These are phyloP conservation scores for Pontederia paniculata DNA, from an alignment of 176 grass and related monocot species.

Conservation along the genomic window DNA sequence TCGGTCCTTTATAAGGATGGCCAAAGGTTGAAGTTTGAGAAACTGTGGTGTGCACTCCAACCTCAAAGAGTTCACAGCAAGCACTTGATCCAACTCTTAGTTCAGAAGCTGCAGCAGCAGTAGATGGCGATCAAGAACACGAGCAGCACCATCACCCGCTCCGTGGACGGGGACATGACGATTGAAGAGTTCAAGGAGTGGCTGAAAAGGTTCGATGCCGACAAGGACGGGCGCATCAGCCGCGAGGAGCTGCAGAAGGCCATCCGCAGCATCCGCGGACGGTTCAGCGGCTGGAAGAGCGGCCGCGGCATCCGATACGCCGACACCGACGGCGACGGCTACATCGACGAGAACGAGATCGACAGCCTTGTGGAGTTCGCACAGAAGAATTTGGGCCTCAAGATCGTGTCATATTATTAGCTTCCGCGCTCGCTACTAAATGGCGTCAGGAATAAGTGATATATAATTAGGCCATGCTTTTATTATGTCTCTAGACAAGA, in stretches of 20 bases:
- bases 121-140: constrained; percentile 40
- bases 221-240: constrained; percentile 79
- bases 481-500: too few relatives aligned
- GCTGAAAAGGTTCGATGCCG: constrained; percentile 59
- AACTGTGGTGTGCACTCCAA: too few relatives aligned
- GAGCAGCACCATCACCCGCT: constrained; percentile 10
- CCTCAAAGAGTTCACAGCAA: too few relatives aligned
- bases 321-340: constrained; percentile 62
- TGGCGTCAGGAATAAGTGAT: too few relatives aligned
- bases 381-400: constrained; percentile 65
- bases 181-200: constrained; percentile 89
- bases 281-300: constrained; percentile 72
- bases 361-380: constrained; percentile 78
- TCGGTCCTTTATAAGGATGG: too few relatives aligned
- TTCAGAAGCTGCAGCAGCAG: too few relatives aligned
- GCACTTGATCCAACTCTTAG: too few relatives aligned
- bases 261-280: constrained; percentile 49
- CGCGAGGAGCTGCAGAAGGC: constrained; percentile 68
- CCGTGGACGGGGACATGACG: constrained; percentile 57
- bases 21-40: too few relatives aligned
- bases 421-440: too few relatives aligned
- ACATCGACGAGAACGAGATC: constrained; percentile 53
- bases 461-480: too few relatives aligned
- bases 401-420: constrained; percentile 53
- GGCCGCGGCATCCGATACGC: constrained; percentile 52